Conservation (phyloP, 2,329 filamentous ascomycete species). For the Thielaviopsis ethacetica region DNA sequence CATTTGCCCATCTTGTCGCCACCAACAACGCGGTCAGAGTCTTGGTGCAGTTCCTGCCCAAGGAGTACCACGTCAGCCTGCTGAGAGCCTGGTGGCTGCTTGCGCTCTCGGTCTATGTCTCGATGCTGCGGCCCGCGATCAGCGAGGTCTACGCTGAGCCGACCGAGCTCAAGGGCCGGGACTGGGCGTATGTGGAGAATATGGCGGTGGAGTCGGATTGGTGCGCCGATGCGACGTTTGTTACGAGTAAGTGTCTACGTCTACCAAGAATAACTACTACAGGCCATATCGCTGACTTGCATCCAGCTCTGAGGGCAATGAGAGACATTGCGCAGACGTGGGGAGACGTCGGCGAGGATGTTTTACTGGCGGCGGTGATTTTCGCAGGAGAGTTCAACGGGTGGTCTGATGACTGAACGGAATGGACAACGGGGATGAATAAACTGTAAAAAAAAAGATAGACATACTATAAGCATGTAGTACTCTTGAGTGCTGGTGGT, state of each 20-base stretch:
- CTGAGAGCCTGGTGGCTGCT: conserved; percentile 85
- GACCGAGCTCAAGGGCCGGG: conserved; percentile 43
- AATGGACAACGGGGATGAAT: background rate
- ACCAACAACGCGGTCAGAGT: conserved; percentile 80
- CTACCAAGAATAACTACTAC: too few relatives aligned
- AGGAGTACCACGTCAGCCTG: conserved; percentile 54
- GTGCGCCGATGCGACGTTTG: conserved; percentile 62
- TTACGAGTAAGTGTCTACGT: conserved; percentile 47
- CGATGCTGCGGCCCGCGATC: conserved; percentile 56
- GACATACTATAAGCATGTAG: background rate
- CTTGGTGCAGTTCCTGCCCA: conserved; percentile 60
- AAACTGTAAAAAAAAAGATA: background rate
- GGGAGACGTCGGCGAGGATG: conserved; percentile 51
- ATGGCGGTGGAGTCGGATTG: conserved; percentile 52
- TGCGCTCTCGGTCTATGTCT: conserved; percentile 59
- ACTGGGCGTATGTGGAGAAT: conserved; percentile 63
- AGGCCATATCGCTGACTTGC: background rate
- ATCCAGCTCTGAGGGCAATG: conserved; percentile 44
- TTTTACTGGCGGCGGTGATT: conserved; percentile 50
- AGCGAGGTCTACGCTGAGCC: conserved; percentile 44
- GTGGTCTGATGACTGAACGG: conserved; percentile 30
- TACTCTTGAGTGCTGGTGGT: too few relatives aligned
- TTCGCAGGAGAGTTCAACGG: conserved; percentile 59
- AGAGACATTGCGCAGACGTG: conserved; percentile 58
- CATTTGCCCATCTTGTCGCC: conserved; percentile 66